Evolutionary conservation across 805 yeast genomes (phyloP), one percentile per base, ranked within the genome.

Genomic region (Kazachstania taianensis): DNA sequence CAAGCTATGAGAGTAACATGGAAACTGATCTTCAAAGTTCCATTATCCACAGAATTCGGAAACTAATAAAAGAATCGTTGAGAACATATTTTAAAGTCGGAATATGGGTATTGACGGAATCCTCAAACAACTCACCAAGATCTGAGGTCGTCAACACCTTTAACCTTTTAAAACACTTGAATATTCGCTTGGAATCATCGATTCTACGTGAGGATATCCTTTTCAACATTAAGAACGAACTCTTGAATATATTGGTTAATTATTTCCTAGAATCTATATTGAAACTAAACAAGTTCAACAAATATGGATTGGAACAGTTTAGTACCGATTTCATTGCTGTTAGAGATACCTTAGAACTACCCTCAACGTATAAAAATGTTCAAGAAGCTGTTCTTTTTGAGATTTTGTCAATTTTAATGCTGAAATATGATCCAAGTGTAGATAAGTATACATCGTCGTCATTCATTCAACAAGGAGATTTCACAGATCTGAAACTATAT

Each of bases 271-370:
- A 61, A 32, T 52, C 61, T 7, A 56, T 63, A 22, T 46, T 64
- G 20, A 63, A 63, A 38, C 39, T 56, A 17, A 64, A 63, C 36
- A 59, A 57, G 34, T 64, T 65, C 40, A 59, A 54, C 28, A 30
- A 41, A 7, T 12, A 38, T 2, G 68, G 68, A 2, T 38, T 62
- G 9, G 41, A 42, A 3, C 68, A 65, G 38, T 38, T 63, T 6
- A 32, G 45, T 8, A 23, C 49, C 2, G 69, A 65, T 44, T 56
- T 55, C 30, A 28, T 41, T 2, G 44, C 60, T 1, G 32, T 61
- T 10, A 57, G 53, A 42, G 52, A 48, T 17, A 39, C 46, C 10
- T 40, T 62, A 12, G 39, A 43, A 13, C 35, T 61, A 5, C 48
- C 53, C 3, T 34, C 41, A 7, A 29, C 44, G 30, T 25, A 37